Evolutionary conservation across 495 filamentous ascomycete genomes (phyloP).

Genomic region (Chaetomidium leptoderma): DNA sequence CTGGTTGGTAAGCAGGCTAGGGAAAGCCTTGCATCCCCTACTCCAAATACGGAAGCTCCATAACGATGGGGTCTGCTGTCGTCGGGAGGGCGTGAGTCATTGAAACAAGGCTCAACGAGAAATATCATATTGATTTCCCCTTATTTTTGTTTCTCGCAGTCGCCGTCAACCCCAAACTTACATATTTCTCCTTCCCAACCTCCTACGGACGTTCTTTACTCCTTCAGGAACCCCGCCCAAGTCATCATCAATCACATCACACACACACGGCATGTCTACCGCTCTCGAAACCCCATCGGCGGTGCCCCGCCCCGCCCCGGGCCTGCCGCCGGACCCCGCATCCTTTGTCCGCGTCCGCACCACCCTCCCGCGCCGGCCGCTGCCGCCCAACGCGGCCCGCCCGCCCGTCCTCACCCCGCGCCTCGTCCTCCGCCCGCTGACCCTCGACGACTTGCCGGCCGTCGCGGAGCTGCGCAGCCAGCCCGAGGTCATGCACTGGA

Average conservation of each 20-base stretch:
- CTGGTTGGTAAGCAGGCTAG: neutral
- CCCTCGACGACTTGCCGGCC: constrained; percentile 35
- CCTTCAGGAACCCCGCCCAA: neutral
- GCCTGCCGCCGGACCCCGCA: neutral
- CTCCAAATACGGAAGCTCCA: constrained; percentile 18
- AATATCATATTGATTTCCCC: neutral
- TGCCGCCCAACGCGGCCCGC: constrained; percentile 29
- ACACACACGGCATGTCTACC: neutral
- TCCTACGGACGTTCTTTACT: neutral
- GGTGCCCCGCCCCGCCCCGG: neutral
- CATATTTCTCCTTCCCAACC: neutral
- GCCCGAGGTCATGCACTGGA: constrained; percentile 50
- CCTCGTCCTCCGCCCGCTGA: constrained; percentile 41
- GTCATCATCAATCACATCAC: too few species aligned
- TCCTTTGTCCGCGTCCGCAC: constrained; percentile 33
- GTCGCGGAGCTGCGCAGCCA: constrained; percentile 43
- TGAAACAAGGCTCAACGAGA: neutral
- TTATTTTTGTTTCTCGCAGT: neutral
- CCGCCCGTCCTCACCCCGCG: constrained; percentile 39
- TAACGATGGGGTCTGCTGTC: neutral
- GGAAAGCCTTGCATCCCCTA: constrained; percentile 1
- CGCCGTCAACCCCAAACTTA: too few species aligned
- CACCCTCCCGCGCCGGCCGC: constrained; percentile 30
- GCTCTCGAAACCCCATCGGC: neutral
- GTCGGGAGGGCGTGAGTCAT: neutral